phyloP scores from a whole-genome alignment of 352 stramenopile genomes.

The Globisporangium iwayamae region DNA sequence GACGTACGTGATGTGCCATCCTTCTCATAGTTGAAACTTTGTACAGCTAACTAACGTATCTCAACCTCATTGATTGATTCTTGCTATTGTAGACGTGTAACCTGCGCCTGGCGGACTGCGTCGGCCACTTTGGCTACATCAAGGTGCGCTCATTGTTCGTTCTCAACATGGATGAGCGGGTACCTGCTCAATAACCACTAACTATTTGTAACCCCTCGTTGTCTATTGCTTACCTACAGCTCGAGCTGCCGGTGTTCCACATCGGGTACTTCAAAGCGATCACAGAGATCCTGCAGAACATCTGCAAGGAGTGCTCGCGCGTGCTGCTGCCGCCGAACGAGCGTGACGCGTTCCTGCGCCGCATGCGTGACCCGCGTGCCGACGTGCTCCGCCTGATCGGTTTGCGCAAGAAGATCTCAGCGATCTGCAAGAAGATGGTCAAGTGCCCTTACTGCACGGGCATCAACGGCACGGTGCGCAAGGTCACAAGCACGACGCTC shows the following conservation, averaged over 20 bases:
- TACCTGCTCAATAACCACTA: not conserved
- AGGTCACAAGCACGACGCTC: conserved; percentile 95
- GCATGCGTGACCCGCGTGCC: conserved; percentile 84
- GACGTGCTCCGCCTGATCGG: conserved; percentile 76
- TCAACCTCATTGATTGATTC: not conserved
- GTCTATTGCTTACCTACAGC: conserved; percentile 1
- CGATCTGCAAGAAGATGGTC: conserved; percentile 96
- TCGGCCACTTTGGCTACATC: conserved; percentile 99
- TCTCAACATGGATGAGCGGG: not conserved
- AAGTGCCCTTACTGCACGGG: conserved; percentile 95
- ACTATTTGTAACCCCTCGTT: not conserved
- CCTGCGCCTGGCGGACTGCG: conserved; percentile 94
- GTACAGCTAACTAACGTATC: not conserved
- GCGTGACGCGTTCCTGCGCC: conserved; percentile 77
- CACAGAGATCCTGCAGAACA: conserved; percentile 96
- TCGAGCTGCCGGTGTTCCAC: conserved; percentile 98
- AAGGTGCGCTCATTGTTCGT: conserved; percentile 24
- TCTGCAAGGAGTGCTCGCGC: conserved; percentile 95
- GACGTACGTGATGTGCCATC: conserved; percentile 43
- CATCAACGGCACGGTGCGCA: conserved; percentile 98
- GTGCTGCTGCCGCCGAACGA: conserved; percentile 93
- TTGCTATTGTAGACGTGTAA: conserved; percentile 50
- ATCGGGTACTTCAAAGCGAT: conserved; percentile 99
- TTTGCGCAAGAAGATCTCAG: conserved; percentile 93
- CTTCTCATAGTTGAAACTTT: too few relatives aligned